Percentiles rank a stretch among this genome's conserved stretches.
Evolutionary conservation across 2,329 filamentous ascomycete genomes (phyloP).

Genomic region (Arthroderma sp.): DNA sequence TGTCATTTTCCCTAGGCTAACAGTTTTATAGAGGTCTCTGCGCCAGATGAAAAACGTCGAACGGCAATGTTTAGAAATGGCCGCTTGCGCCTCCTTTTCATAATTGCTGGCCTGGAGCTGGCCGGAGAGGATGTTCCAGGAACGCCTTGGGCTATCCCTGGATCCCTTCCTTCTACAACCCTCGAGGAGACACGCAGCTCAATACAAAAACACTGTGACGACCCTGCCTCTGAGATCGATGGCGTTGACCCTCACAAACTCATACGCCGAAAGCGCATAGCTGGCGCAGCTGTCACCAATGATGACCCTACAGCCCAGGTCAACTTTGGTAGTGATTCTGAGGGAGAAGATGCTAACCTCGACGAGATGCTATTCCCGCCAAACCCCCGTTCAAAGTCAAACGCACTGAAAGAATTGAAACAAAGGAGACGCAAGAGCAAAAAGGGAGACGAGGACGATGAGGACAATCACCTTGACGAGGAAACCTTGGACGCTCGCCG

Average conservation of each 20-base stretch:
- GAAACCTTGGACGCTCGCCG: conserved; percentile 49
- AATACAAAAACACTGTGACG: conserved; percentile 68
- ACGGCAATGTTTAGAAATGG: conserved; percentile 79
- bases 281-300: conserved; percentile 26
- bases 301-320: conserved; percentile 35
- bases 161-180: conserved; percentile 49
- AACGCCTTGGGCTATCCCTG: conserved; percentile 66
- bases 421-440: conserved; percentile 48
- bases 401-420: conserved; percentile 45
- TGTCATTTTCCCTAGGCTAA: conserved; percentile 15
- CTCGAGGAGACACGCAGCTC: conserved; percentile 58
- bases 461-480: conserved; percentile 50
- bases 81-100: conserved; percentile 74
- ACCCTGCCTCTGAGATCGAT: conserved; percentile 64
- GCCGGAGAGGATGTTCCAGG: conserved; percentile 61
- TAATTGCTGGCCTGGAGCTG: conserved; percentile 57
- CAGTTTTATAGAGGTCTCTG: conserved; percentile 42
- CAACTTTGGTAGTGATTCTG: conserved; percentile 58
- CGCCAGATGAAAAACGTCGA: conserved; percentile 54
- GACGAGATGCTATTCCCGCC: conserved; percentile 56
- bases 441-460: conserved; percentile 33
- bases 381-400: conserved; percentile 38
- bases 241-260: conserved; percentile 63
- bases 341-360: conserved; percentile 47
- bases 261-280: conserved; percentile 54